Conservation (phyloP, 2,329 filamentous ascomycete species). For the Ophiosphaerella korrae region DNA sequence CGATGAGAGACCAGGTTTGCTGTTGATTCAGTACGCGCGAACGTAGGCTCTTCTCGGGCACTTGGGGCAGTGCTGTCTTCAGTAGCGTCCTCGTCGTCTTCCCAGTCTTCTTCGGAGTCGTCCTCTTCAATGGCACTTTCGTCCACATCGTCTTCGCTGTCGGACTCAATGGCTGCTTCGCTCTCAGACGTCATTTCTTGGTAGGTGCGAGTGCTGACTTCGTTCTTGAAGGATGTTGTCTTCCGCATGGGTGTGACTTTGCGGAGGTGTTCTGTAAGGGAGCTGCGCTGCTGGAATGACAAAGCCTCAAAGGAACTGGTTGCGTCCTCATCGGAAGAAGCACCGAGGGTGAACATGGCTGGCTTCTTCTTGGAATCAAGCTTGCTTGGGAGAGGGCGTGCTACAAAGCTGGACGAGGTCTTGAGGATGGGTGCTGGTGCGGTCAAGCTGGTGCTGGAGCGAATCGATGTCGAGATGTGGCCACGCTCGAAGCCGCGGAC, state of each 20-base stretch:
- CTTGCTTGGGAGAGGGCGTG: slow-evolving; percentile 34
- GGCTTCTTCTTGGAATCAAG: slow-evolving; percentile 65
- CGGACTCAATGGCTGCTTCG: slow-evolving; percentile 63
- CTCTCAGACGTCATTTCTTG: slow-evolving; percentile 60
- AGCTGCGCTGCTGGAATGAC: slow-evolving; percentile 58
- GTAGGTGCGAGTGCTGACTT: slow-evolving; percentile 71
- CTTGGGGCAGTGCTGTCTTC: slow-evolving; percentile 83
- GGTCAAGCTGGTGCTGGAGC: slow-evolving; percentile 62
- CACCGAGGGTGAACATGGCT: slow-evolving; percentile 75
- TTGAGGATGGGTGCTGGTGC: slow-evolving; percentile 67
- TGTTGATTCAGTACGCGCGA: slow-evolving; percentile 89
- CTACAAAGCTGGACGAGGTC: slow-evolving; percentile 42
- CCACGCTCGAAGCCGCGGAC: slow-evolving; percentile 86
- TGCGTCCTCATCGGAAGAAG: slow-evolving; percentile 83
- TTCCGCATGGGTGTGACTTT: slow-evolving; percentile 64
- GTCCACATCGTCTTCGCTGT: slow-evolving; percentile 63
- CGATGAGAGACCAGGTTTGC: slow-evolving; percentile 82
- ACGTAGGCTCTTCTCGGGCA: slow-evolving; percentile 77
- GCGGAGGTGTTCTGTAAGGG: slow-evolving; percentile 59
- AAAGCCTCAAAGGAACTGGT: slow-evolving; percentile 72
- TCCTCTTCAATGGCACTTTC: slow-evolving; percentile 69
- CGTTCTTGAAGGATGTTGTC: slow-evolving; percentile 79
- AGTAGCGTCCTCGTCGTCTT: slow-evolving; percentile 70
- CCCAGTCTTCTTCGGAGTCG: slow-evolving; percentile 55
- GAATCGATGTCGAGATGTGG: slow-evolving; percentile 70